phyloP scores from a whole-genome alignment of 345 rosid species.

The Pelargonium nanum region DNA sequence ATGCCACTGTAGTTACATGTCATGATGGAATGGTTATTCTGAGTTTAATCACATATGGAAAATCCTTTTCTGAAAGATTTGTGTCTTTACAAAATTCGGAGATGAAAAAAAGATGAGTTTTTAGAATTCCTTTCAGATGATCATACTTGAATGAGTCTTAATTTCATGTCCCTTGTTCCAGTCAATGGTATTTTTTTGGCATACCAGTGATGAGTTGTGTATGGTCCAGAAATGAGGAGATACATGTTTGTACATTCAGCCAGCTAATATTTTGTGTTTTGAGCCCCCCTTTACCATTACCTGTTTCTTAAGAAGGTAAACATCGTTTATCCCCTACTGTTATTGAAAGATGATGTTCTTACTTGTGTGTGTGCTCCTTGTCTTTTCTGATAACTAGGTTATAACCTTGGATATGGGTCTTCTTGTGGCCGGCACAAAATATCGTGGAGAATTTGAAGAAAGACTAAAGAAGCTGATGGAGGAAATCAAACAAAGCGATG shows the following conservation, averaged over 20 bases:
- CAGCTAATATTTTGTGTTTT: too few relatives aligned
- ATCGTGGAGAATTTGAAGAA: conserved; percentile 98
- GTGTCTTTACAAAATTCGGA: background rate
- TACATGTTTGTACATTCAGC: too few relatives aligned
- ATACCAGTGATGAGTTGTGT: background rate
- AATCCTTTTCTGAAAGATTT: background rate
- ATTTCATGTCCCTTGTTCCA: too few relatives aligned
- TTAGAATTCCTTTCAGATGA: background rate
- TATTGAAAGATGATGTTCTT: too few relatives aligned
- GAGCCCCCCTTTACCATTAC: background rate
- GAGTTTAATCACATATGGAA: too few relatives aligned
- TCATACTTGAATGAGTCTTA: background rate
- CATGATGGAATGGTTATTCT: background rate
- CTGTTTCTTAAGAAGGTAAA: background rate
- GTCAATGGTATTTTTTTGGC: background rate
- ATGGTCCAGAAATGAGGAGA: background rate
- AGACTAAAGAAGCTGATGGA: conserved; percentile 98
- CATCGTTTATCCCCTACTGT: background rate
- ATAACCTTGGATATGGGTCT: conserved; percentile 99
- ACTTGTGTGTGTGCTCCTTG: too few relatives aligned
- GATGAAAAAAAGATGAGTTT: background rate
- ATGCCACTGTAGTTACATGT: background rate
- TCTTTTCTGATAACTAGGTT: conserved; percentile 34
- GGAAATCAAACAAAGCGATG: conserved; percentile 97
- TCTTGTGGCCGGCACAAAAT: conserved; percentile 97